A percentile compares a stretch with the other conserved stretches of the same genome.
These are phyloP conservation scores for Suillus brevipes DNA, from an alignment of 768 basidiomycete species.

Conservation along the genomic window DNA sequence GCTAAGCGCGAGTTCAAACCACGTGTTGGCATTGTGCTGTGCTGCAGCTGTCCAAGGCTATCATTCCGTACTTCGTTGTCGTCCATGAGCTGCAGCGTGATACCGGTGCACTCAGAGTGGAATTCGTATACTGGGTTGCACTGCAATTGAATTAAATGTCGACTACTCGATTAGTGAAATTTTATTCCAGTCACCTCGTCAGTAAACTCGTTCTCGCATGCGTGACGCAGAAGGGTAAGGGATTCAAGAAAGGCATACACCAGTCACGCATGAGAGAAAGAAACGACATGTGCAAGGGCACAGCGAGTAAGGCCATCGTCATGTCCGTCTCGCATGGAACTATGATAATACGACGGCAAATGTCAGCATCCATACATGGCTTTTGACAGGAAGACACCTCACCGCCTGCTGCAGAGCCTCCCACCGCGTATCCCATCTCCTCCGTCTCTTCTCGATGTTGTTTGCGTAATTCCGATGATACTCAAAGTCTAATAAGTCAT, in stretches of 20 bases:
- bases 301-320: constrained; percentile 71
- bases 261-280: constrained; percentile 94
- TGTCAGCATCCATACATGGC: background rate
- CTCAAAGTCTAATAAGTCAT: constrained; percentile 73
- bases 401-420: constrained; percentile 76
- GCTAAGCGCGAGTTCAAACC: constrained; percentile 86
- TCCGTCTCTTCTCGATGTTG: constrained; percentile 64
- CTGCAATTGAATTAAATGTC: constrained; percentile 40
- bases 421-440: constrained; percentile 77
- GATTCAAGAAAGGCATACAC: constrained; percentile 91
- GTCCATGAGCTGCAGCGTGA: constrained; percentile 81
- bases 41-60: constrained; percentile 73
- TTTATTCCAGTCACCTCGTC: constrained; percentile 68
- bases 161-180: constrained; percentile 2
- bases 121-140: constrained; percentile 88
- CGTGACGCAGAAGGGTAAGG: constrained; percentile 81
- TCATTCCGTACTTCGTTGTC: constrained; percentile 84
- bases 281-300: constrained; percentile 83
- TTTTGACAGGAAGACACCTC: constrained; percentile 19
- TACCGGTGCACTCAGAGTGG: constrained; percentile 70
- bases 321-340: constrained; percentile 86
- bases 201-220: constrained; percentile 86
- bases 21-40: constrained; percentile 70
- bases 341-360: constrained; percentile 30
- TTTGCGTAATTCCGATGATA: constrained; percentile 72